Percentiles rank a stretch among this genome's conserved stretches.
These are phyloP conservation scores for Digitaria exilis DNA, from an alignment of 202 grass and related monocot species.

Conservation along the genomic window DNA sequence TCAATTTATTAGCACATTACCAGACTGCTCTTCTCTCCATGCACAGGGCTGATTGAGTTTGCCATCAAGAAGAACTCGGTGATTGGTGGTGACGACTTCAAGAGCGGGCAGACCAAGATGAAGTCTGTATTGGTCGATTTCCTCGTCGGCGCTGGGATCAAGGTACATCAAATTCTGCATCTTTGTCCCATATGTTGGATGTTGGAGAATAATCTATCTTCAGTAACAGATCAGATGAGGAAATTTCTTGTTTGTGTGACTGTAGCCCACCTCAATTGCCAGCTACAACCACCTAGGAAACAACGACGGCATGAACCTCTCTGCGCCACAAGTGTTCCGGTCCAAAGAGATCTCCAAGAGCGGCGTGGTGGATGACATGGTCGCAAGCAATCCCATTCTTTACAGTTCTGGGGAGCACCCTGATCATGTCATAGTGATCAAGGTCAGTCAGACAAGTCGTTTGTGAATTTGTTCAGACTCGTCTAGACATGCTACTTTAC, in stretches of 20 bases:
- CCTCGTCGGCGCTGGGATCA: slow-evolving; percentile 91
- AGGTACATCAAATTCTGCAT: slow-evolving; percentile 47
- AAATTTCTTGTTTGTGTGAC: background rate
- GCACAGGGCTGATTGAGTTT: too few relatives aligned
- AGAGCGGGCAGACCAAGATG: slow-evolving; percentile 96
- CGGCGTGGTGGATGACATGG: slow-evolving; percentile 97
- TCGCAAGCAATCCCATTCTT: slow-evolving; percentile 85
- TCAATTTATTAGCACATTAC: background rate
- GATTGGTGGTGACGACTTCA: slow-evolving; percentile 96
- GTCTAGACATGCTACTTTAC: background rate
- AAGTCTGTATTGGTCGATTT: slow-evolving; percentile 96
- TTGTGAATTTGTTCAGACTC: background rate
- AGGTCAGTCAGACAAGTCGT: slow-evolving; percentile 46
- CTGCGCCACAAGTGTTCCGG: slow-evolving; percentile 83
- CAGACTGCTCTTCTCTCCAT: background rate
- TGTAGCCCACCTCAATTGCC: slow-evolving; percentile 93
- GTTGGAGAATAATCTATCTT: background rate
- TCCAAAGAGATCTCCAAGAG: slow-evolving; percentile 99
- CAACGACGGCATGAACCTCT: slow-evolving; percentile 96
- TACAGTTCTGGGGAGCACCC: slow-evolving; percentile 84
- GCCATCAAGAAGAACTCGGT: too few relatives aligned
- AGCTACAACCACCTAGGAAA: slow-evolving; percentile 97
- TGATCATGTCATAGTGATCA: slow-evolving; percentile 92
- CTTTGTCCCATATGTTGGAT: background rate
- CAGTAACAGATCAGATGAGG: background rate